phyloP scores from a whole-genome alignment of 768 basidiomycete species.

The Exsudoporus frostii region DNA sequence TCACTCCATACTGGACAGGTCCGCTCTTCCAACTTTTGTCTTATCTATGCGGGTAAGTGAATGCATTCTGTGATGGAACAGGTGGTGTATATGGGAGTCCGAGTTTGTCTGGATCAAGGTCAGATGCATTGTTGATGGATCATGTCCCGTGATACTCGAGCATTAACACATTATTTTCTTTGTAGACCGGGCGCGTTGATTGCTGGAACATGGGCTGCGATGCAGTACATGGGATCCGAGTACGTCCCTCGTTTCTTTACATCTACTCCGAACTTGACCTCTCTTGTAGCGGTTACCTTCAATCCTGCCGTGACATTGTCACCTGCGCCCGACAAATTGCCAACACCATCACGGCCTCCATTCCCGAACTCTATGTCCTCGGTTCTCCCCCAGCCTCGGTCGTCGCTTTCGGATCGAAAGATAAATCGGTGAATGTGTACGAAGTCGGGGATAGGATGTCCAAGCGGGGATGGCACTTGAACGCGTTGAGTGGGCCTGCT shows the following conservation, averaged over 20 bases:
- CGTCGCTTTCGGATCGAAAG: slow-evolving; percentile 77
- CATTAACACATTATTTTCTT: background rate
- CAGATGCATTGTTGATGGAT: slow-evolving; percentile 15
- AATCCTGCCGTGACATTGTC: slow-evolving; percentile 83
- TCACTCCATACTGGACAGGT: slow-evolving; percentile 79
- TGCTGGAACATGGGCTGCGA: slow-evolving; percentile 94
- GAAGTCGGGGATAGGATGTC: slow-evolving; percentile 91
- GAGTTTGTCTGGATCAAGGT: slow-evolving; percentile 88
- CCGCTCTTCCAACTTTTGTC: slow-evolving; percentile 13
- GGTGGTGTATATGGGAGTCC: slow-evolving; percentile 92
- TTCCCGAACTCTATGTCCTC: slow-evolving; percentile 84
- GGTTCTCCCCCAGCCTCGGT: slow-evolving; percentile 90
- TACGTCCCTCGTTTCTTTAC: slow-evolving; percentile 35
- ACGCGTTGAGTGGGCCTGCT: slow-evolving; percentile 72
- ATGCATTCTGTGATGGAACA: slow-evolving; percentile 12
- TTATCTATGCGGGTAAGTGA: background rate
- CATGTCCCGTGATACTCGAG: background rate
- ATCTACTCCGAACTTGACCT: background rate
- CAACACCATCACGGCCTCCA: slow-evolving; percentile 56
- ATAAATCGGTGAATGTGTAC: slow-evolving; percentile 57
- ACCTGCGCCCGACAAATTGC: slow-evolving; percentile 68
- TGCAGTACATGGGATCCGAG: slow-evolving; percentile 90
- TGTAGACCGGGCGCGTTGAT: slow-evolving; percentile 84
- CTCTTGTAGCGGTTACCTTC: slow-evolving; percentile 70
- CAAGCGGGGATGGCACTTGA: slow-evolving; percentile 88